Percentiles rank a stretch among this genome's conserved stretches.
Evolutionary conservation across 257 asterid species (phyloP).

Genomic region (Craterostigma plantagineum): DNA sequence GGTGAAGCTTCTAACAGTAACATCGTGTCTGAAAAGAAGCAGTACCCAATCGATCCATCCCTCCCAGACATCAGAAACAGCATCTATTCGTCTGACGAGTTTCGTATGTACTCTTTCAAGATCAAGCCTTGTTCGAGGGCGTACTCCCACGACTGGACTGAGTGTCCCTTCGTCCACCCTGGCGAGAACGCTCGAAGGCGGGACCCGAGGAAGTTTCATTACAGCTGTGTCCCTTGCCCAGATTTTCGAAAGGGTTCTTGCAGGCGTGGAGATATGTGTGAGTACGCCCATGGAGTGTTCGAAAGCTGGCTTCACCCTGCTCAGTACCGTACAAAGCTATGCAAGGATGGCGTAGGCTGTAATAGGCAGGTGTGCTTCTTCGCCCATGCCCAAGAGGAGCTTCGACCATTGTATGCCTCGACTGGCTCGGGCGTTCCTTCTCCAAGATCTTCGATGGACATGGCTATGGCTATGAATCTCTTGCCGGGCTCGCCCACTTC

Average conservation of each 20-base stretch:
- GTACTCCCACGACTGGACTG: constrained; percentile 4
- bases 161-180: constrained; percentile 5
- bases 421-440: constrained; percentile 3
- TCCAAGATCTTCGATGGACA: constrained; percentile 3
- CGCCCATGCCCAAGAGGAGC: constrained; percentile 4
- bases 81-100: constrained; percentile 1
- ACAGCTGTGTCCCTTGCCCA: constrained; percentile 6
- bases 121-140: constrained; percentile 6
- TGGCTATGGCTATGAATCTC: constrained; percentile 1
- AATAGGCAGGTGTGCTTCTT: constrained; percentile 5
- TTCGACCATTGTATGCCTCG: neutral
- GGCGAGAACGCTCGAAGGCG: constrained; percentile 2
- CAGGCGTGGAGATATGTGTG: constrained; percentile 3
- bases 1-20: neutral
- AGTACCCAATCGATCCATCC: constrained; percentile 3
- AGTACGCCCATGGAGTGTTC: constrained; percentile 3
- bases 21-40: constrained; percentile 1
- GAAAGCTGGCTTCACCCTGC: constrained; percentile 5
- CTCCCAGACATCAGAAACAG: constrained; percentile 2
- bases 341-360: constrained; percentile 1
- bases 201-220: constrained; percentile 5
- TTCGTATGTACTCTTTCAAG: constrained; percentile 5
- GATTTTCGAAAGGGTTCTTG: constrained; percentile 5
- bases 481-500: constrained; percentile 4
- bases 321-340: constrained; percentile 5